These are phyloP conservation scores for Cynanchum wilfordii DNA, from an alignment of 257 asterid species.

Conservation along the genomic window DNA sequence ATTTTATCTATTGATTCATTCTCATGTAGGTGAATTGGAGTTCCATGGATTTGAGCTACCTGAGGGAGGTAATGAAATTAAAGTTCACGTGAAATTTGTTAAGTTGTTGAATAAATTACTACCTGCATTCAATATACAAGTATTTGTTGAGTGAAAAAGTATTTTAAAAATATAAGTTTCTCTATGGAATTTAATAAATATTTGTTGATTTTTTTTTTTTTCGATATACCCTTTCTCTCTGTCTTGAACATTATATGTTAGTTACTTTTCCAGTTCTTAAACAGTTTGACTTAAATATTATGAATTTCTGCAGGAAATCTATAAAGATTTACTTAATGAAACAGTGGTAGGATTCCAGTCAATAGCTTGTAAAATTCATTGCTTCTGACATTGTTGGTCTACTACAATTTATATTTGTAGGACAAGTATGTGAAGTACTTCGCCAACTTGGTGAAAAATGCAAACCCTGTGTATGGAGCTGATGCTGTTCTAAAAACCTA, in stretches of 20 bases:
- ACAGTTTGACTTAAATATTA: no score
- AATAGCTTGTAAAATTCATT: neutral
- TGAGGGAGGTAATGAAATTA: slow-evolving; percentile 64
- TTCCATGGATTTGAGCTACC: slow-evolving; percentile 87
- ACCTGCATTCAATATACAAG: neutral
- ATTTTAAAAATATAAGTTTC: no score
- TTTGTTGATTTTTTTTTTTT: neutral
- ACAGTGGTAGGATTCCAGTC: neutral
- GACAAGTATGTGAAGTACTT: slow-evolving; percentile 73
- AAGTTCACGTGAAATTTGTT: slow-evolving; percentile 9
- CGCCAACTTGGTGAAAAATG: slow-evolving; percentile 59
- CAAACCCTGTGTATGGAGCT: slow-evolving; percentile 58
- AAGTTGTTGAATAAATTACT: neutral
- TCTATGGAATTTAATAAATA: no score
- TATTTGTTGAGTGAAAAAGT: neutral
- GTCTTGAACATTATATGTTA: no score
- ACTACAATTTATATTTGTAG: slow-evolving; percentile 25
- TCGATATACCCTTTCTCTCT: neutral
- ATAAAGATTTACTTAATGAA: neutral
- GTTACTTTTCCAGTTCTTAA: neutral
- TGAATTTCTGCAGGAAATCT: no score
- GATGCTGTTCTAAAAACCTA: slow-evolving; percentile 59
- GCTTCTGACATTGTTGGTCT: neutral
- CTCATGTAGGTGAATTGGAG: slow-evolving; percentile 80
- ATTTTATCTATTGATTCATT: slow-evolving; percentile 19